phyloP scores from a whole-genome alignment of 2,329 filamentous ascomycete genomes.

The Immersiporthe knoxdaviesiana region DNA sequence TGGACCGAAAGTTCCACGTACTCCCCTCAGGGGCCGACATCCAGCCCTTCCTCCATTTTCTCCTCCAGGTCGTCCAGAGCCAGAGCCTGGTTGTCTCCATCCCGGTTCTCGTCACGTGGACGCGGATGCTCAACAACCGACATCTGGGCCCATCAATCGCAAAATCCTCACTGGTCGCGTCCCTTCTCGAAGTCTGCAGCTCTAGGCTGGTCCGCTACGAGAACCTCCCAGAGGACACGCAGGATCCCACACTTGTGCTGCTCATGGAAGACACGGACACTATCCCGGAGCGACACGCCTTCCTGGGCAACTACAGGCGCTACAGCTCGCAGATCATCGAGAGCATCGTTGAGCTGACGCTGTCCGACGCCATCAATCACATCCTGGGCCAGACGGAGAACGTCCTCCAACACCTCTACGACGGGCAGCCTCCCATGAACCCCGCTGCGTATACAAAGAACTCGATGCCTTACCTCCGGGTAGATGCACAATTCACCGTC shows the following conservation, averaged over 20 bases:
- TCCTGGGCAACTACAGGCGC: slow-evolving; percentile 91
- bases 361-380: slow-evolving; percentile 83
- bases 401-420: slow-evolving; percentile 75
- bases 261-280: slow-evolving; percentile 95
- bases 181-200: slow-evolving; percentile 81
- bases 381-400: slow-evolving; percentile 80
- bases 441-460: slow-evolving; percentile 67
- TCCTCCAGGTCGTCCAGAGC: slow-evolving; percentile 78
- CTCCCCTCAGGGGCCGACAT: slow-evolving; percentile 69
- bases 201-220: slow-evolving; percentile 87
- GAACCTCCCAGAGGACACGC: slow-evolving; percentile 77
- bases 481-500: slow-evolving; percentile 88
- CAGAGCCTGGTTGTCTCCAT: slow-evolving; percentile 92
- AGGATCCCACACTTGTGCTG: slow-evolving; percentile 79
- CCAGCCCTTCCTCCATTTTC: slow-evolving; percentile 75
- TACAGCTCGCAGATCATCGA: slow-evolving; percentile 90
- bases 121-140: slow-evolving; percentile 74
- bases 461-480: slow-evolving; percentile 72
- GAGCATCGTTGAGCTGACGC: slow-evolving; percentile 77
- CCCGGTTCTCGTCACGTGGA: slow-evolving; percentile 88
- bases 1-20: slow-evolving; percentile 74
- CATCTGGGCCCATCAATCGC: slow-evolving; percentile 67
- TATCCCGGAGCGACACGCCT: slow-evolving; percentile 88
- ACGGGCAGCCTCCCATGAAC: slow-evolving; percentile 67
- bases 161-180: slow-evolving; percentile 68